A percentile compares a stretch with the other conserved stretches of the same genome.
phyloP scores from a whole-genome alignment of 2,329 filamentous ascomycete genomes.

The Fusarium napiforme region DNA sequence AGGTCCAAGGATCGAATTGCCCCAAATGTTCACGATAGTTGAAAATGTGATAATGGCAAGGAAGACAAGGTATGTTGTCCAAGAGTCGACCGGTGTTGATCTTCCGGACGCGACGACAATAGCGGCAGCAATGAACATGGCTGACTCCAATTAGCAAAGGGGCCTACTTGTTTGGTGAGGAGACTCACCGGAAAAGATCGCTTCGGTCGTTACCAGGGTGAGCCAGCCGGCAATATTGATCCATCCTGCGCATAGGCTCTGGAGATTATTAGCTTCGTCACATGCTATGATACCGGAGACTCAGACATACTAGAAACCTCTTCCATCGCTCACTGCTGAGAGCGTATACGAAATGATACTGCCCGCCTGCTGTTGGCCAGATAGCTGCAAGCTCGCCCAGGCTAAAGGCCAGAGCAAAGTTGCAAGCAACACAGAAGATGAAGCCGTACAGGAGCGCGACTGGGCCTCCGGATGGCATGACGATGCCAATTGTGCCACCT shows the following conservation, averaged over 20 bases:
- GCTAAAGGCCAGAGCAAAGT: background rate
- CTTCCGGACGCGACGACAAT: background rate
- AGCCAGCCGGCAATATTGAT: background rate
- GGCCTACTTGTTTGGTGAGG: rapidly evolving
- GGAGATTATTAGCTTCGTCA: background rate
- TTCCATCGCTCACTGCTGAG: background rate
- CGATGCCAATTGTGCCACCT: background rate
- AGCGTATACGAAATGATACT: background rate
- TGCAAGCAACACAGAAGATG: background rate
- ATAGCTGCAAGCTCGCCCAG: background rate
- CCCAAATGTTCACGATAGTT: background rate
- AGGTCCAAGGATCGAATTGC: background rate
- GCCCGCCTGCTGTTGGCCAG: background rate
- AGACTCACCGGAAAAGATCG: background rate
- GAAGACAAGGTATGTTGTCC: background rate
- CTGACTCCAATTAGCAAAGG: background rate
- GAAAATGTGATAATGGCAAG: background rate
- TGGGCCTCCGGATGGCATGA: background rate
- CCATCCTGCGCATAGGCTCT: background rate
- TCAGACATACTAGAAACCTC: background rate
- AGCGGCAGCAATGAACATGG: background rate
- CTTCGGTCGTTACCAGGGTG: background rate
- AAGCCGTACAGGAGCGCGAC: background rate
- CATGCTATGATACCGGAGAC: rapidly evolving
- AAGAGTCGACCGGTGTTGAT: background rate